Percentiles rank a stretch among this genome's conserved stretches.
phyloP scores from a whole-genome alignment of 495 filamentous ascomycete species.

The Podospora sp. region DNA sequence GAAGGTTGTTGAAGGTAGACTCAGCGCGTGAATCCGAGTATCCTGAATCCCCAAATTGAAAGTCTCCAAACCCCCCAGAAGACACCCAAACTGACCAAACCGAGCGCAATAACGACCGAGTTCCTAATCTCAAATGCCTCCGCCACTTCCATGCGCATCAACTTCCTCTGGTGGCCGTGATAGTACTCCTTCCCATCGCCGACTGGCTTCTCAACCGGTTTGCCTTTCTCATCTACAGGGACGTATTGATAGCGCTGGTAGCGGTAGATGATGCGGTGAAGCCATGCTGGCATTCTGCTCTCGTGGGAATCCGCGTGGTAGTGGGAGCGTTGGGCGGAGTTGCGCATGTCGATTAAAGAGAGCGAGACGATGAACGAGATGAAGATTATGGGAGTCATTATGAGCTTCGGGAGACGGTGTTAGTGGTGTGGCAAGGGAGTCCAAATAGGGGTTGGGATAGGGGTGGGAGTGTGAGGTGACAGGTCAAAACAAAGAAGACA shows the following conservation, averaged over 20 bases:
- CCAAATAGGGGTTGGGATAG: constrained; percentile 1
- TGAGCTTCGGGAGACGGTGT: too few relatives aligned
- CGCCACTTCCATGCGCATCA: constrained; percentile 53
- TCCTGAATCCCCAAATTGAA: constrained; percentile 17
- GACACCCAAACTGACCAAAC: constrained; percentile 27
- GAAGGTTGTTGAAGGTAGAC: neutral
- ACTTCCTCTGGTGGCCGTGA: constrained; percentile 53
- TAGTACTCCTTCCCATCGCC: constrained; percentile 41
- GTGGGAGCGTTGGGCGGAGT: constrained; percentile 43
- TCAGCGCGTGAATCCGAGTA: neutral
- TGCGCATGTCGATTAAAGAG: constrained; percentile 49
- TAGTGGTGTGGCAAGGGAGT: too few relatives aligned
- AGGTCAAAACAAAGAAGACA: neutral
- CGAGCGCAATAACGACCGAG: constrained; percentile 41
- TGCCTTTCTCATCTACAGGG: constrained; percentile 25
- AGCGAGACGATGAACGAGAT: constrained; percentile 57
- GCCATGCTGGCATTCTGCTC: constrained; percentile 40
- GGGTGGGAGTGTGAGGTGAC: neutral
- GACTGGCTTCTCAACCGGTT: neutral
- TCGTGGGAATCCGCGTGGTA: constrained; percentile 35
- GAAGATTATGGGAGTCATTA: constrained; percentile 54
- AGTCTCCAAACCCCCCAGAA: constrained; percentile 36
- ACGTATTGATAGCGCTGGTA: constrained; percentile 35
- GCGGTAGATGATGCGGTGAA: constrained; percentile 42
- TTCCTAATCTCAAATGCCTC: constrained; percentile 55